These are phyloP conservation scores for Oehlia diaphana DNA, from an alignment of 192 early-diverging fungal species.

Conservation along the genomic window DNA sequence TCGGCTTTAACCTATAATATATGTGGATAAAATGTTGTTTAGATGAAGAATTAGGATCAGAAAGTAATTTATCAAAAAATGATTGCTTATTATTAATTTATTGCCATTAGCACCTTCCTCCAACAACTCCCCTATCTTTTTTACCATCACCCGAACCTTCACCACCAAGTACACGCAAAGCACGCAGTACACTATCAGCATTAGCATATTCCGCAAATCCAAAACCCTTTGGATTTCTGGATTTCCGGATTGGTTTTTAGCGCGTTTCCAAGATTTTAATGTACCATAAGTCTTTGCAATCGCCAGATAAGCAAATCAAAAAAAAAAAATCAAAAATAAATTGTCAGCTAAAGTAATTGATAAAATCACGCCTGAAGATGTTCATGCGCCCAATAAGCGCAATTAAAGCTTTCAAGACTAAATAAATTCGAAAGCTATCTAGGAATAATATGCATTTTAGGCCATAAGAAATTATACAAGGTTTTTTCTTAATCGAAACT, in stretches of 20 bases:
- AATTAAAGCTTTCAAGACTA: neutral
- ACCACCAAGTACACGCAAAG: slow-evolving; percentile 65
- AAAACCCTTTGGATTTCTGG: slow-evolving; percentile 58
- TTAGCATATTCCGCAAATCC: slow-evolving; percentile 75
- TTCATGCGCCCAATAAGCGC: neutral
- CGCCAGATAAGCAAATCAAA: neutral
- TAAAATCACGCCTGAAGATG: slow-evolving; percentile 14
- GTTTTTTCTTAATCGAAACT: neutral
- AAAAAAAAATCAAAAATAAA: slow-evolving; percentile 10
- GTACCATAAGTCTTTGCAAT: slow-evolving; percentile 62
- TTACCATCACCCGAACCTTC: slow-evolving; percentile 45
- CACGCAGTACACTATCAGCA: slow-evolving; percentile 61
- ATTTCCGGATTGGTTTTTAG: slow-evolving; percentile 57
- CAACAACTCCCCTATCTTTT: slow-evolving; percentile 39
- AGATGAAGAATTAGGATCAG: neutral
- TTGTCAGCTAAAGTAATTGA: slow-evolving; percentile 6
- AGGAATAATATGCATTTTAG: neutral
- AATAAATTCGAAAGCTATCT: slow-evolving; percentile 12
- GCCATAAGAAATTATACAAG: neutral
- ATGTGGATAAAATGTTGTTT: slow-evolving; percentile 25
- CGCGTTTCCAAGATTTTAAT: slow-evolving; percentile 67
- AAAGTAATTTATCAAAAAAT: neutral
- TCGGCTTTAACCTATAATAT: slow-evolving; percentile 30
- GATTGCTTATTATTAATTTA: slow-evolving; percentile 46
- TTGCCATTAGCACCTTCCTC: slow-evolving; percentile 42